phyloP scores from a whole-genome alignment of 2,329 filamentous ascomycete genomes.

The Ophiostoma tasmaniense region DNA sequence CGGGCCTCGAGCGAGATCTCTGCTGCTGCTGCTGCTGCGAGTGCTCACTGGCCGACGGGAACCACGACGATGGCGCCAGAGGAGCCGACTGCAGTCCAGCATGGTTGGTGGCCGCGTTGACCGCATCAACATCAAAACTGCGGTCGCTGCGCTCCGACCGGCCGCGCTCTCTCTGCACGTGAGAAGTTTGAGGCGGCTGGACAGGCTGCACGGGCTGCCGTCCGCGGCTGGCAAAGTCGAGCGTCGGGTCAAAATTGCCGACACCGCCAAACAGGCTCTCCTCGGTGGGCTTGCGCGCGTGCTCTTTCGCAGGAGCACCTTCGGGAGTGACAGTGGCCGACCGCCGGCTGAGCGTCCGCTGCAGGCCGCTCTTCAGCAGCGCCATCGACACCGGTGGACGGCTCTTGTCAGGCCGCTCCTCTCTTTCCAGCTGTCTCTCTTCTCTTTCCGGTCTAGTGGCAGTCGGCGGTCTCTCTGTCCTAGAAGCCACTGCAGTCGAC shows the following conservation, averaged over 20 bases:
- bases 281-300: slow-evolving; percentile 34
- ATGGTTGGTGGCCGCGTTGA: not conserved
- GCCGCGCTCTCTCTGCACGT: slow-evolving; percentile 14
- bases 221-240: slow-evolving; percentile 53
- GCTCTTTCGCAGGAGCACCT: slow-evolving; percentile 8
- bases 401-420: not conserved
- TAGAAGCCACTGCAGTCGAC: not conserved
- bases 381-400: slow-evolving; percentile 10
- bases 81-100: not conserved
- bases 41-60: slow-evolving; percentile 31
- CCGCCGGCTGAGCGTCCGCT: slow-evolving; percentile 24
- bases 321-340: not conserved
- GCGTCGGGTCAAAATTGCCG: slow-evolving; percentile 58
- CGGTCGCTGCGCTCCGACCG: slow-evolving; percentile 38
- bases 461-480: not conserved
- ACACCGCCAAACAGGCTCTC: slow-evolving; percentile 50
- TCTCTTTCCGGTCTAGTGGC: too few species aligned
- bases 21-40: slow-evolving; percentile 15
- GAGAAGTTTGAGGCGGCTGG: not conserved
- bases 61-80: slow-evolving; percentile 27
- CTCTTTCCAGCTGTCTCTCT: not conserved
- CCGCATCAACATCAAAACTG: not conserved
- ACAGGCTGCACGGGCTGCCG: slow-evolving; percentile 26
- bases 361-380: slow-evolving; percentile 24
- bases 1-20: not conserved